Conservation (phyloP, 2,329 filamentous ascomycete genomes). For the Aspergillus hiratsukae region DNA sequence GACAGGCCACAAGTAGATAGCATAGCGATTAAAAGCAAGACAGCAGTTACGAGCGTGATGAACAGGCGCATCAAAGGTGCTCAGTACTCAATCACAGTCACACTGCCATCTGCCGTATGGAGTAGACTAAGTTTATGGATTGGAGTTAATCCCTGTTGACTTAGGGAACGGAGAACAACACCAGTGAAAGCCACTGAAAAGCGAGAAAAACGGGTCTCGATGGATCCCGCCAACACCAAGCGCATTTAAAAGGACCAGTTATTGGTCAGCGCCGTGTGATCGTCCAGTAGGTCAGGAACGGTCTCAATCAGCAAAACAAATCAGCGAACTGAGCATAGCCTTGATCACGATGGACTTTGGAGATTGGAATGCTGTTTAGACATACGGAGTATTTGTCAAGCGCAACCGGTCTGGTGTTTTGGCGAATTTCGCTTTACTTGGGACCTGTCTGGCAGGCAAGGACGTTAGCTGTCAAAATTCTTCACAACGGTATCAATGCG, state of each 20-base stretch:
- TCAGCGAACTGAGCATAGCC: not conserved
- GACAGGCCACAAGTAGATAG: not conserved
- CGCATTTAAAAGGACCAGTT: not conserved
- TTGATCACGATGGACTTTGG: not conserved
- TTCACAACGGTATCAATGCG: not conserved
- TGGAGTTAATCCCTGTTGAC: not conserved
- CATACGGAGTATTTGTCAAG: not conserved
- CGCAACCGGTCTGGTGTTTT: not conserved
- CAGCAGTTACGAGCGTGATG: not conserved
- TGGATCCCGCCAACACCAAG: conserved; percentile 3
- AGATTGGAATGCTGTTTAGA: not conserved
- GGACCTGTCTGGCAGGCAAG: not conserved
- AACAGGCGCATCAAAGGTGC: not conserved
- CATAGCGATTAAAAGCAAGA: not conserved
- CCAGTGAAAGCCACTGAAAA: conserved; percentile 8
- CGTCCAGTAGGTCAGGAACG: conserved; percentile 5
- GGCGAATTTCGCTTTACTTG: not conserved
- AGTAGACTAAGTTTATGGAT: not conserved
- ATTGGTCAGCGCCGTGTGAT: conserved; percentile 5
- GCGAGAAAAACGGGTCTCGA: conserved; percentile 1
- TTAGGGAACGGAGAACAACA: not conserved
- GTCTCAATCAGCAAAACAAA: not conserved
- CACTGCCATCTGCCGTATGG: not conserved
- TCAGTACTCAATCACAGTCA: not conserved
- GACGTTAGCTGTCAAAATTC: not conserved